These are phyloP conservation scores for Phytopythium kandeliae DNA, from an alignment of 352 stramenopile species.

Conservation along the genomic window DNA sequence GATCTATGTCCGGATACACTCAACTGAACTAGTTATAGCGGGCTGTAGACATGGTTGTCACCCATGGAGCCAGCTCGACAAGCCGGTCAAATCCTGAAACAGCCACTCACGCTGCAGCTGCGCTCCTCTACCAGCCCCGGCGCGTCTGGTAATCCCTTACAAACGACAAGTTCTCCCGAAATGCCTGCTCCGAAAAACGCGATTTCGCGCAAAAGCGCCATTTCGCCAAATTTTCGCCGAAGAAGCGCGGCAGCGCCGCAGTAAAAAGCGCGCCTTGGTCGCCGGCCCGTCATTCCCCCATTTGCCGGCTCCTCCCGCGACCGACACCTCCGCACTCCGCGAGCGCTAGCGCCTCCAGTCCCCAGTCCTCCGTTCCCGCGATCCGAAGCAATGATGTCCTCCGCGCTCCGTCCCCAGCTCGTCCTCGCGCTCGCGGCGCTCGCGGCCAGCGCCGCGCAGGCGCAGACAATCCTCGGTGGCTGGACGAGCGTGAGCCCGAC, in stretches of 20 bases:
- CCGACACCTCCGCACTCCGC: neutral
- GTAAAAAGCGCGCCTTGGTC: too few relatives aligned
- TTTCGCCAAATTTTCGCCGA: neutral
- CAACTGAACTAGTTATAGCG: neutral
- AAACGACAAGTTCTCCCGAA: neutral
- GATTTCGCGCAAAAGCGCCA: neutral
- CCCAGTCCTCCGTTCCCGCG: neutral
- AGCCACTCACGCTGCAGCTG: neutral
- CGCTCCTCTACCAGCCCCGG: constrained; percentile 6
- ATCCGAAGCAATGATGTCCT: neutral
- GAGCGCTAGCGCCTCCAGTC: too few relatives aligned
- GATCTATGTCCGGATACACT: neutral
- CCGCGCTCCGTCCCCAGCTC: neutral
- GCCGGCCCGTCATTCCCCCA: neutral
- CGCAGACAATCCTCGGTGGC: constrained; percentile 9
- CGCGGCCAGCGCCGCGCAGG: neutral
- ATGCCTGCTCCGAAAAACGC: neutral
- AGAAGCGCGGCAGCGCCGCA: too few relatives aligned
- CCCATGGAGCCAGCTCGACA: neutral
- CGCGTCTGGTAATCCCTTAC: constrained; percentile 4
- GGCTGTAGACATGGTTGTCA: neutral
- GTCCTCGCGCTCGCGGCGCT: neutral
- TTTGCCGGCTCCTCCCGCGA: constrained; percentile 1
- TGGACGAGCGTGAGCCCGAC: constrained; percentile 19
- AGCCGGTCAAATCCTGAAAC: constrained; percentile 1